Evolutionary conservation across 345 rosid species (phyloP), one percentile per base, ranked within the genome.

Genomic region (Rhodamnia argentea): DNA sequence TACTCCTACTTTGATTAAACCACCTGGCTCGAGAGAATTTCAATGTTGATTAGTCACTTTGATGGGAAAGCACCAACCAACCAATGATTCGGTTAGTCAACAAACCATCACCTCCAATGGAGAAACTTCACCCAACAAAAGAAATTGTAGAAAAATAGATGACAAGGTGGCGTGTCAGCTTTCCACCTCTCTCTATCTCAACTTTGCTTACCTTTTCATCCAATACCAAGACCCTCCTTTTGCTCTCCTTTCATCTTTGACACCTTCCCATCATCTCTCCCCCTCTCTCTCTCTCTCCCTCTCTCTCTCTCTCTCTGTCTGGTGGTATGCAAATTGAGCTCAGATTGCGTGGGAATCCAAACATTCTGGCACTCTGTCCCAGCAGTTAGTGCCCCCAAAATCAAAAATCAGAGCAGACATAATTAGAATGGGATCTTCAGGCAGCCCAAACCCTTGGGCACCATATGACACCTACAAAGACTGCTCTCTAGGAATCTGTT

Each of bases 401-500:
- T 51, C 52, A 51, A 51, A 51, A 12, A 29, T 55, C 55, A 24
- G 16, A 14, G 52, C 74, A 62, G 64, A 86, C 84, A 78, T 55
- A 85, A 42, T 1, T 5, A 40, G 14, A n/a, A 92, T 94, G 96
- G 89, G 90, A 85, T 90, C 92, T 86, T 82, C 89, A 1, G 83
- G 87, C 62, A 87, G 85, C 74, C 92, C 90, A 44, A 88, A 88
- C 89, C 94, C 94, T 3, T 93, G 93, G 93, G 54, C 92, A 42
- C 88, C 94, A 6, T 90, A 89, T 54, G 88, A 85, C 52, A 22
- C 93, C 9, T 94, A 94, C 85, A 95, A 82, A 85, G 99, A 95
- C 84, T 96, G 99, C 85, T 95, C 98, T 4, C 94, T 92, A 82
- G 92, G 94, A 54, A 84, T 97, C 83, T 97, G 99, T 83, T 95